Evolutionary conservation across 176 grass and related monocot species (phyloP).

Genomic region (Eragrostis nindensis): DNA sequence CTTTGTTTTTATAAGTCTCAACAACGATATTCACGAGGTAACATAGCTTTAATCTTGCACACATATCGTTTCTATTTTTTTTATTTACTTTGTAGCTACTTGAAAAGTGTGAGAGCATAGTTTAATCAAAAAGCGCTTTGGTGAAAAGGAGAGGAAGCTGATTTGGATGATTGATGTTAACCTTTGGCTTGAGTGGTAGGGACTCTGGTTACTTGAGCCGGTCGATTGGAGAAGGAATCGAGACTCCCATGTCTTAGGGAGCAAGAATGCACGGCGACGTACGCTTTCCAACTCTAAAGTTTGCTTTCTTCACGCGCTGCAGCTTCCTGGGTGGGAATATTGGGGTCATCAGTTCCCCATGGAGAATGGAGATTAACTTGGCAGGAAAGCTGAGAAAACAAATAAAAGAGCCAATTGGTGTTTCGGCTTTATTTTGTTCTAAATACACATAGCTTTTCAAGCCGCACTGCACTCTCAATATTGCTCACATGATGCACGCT

Average conservation of each 20-base stretch:
- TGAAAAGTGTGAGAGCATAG: not conserved
- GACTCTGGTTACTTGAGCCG: not conserved
- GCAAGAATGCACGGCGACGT: slow-evolving; percentile 23
- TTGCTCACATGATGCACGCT: not conserved
- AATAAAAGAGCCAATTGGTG: too few species aligned
- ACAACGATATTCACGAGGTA: too few species aligned
- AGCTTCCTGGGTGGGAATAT: not conserved
- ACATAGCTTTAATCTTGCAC: too few species aligned
- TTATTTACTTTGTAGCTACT: too few species aligned
- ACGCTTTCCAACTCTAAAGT: slow-evolving; percentile 32
- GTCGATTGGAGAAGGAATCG: not conserved
- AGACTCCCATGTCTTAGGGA: not conserved
- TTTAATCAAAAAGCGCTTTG: not conserved
- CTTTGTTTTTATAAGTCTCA: too few species aligned
- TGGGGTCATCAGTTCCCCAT: not conserved
- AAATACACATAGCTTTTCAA: not conserved
- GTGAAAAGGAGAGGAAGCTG: not conserved
- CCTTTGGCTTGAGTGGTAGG: slow-evolving; percentile 24
- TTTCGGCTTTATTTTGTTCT: too few species aligned
- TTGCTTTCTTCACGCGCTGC: slow-evolving; percentile 22
- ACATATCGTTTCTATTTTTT: too few species aligned
- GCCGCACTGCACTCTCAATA: not conserved
- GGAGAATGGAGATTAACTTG: not conserved
- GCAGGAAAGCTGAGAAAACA: too few species aligned
- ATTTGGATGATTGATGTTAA: not conserved